These are phyloP conservation scores for Actinidia arguta DNA, from an alignment of 179 eudicot species.

Conservation along the genomic window DNA sequence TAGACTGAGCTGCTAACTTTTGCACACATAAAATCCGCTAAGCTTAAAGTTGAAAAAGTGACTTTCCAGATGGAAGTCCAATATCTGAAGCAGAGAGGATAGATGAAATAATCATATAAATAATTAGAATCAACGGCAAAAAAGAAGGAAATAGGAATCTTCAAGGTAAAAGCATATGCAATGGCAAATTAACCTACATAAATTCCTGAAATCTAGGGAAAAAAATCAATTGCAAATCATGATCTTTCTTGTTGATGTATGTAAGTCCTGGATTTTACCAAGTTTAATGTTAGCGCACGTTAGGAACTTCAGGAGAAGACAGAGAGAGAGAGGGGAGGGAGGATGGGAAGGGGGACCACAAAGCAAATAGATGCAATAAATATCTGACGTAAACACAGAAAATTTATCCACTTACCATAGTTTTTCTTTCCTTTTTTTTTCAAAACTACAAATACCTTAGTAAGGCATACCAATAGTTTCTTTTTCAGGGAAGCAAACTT, in stretches of 20 bases:
- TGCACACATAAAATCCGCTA: constrained; percentile 88
- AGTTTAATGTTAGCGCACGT: background rate
- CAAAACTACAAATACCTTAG: background rate
- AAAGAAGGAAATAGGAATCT: background rate
- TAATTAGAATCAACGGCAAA: constrained; percentile 1
- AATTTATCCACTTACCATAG: too few species aligned
- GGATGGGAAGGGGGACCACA: background rate
- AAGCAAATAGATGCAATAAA: background rate
- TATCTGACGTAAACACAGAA: background rate
- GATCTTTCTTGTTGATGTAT: background rate
- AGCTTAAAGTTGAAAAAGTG: constrained; percentile 98
- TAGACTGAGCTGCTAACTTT: constrained; percentile 78
- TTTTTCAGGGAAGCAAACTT: background rate
- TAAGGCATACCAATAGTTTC: background rate
- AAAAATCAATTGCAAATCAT: background rate
- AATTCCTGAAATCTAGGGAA: background rate
- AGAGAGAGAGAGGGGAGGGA: too few species aligned
- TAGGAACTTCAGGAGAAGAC: background rate
- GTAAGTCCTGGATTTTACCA: background rate
- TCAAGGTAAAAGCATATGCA: background rate
- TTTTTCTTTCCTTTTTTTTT: too few species aligned
- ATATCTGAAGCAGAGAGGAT: constrained; percentile 56
- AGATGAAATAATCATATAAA: background rate
- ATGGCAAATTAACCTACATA: background rate
- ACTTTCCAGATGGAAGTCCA: constrained; percentile 97